Percentiles rank a stretch among this genome's conserved stretches.
phyloP scores from a whole-genome alignment of 495 filamentous ascomycete species.

The Podospora conica region DNA sequence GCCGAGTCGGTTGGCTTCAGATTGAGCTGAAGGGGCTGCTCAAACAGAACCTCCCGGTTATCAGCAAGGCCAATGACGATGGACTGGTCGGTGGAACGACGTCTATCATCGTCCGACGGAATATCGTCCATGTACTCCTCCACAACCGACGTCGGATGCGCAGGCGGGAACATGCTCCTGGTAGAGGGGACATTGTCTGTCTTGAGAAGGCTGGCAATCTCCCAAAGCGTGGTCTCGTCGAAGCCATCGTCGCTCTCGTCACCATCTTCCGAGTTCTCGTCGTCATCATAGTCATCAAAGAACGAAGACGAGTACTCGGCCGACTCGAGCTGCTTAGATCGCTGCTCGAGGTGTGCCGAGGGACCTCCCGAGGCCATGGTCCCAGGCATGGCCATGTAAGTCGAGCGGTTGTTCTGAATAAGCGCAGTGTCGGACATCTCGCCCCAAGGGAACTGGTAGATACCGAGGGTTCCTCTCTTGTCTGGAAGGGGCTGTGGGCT shows the following conservation, averaged over 20 bases:
- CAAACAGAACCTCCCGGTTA: slow-evolving; percentile 18
- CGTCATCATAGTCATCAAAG: slow-evolving; percentile 47
- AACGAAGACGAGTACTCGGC: slow-evolving; percentile 40
- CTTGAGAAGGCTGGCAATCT: slow-evolving; percentile 50
- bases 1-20: slow-evolving; percentile 1
- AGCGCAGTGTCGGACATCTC: slow-evolving; percentile 47
- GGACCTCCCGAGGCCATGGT: slow-evolving; percentile 42
- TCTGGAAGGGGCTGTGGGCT: slow-evolving; percentile 48
- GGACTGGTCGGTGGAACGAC: slow-evolving; percentile 20
- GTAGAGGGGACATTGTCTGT: slow-evolving; percentile 40
- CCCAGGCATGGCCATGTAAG: slow-evolving; percentile 40
- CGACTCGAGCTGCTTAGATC: slow-evolving; percentile 32
- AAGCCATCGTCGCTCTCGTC: slow-evolving; percentile 46
- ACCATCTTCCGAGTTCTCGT: slow-evolving; percentile 30
- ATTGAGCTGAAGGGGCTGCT: slow-evolving; percentile 15
- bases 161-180: slow-evolving; percentile 36
- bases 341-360: slow-evolving; percentile 24
- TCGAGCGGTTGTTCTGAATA: slow-evolving; percentile 27
- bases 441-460: slow-evolving; percentile 55
- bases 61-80: slow-evolving; percentile 29
- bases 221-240: slow-evolving; percentile 51
- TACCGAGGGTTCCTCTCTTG: slow-evolving; percentile 46
- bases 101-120: slow-evolving; percentile 29
- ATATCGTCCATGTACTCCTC: slow-evolving; percentile 27
- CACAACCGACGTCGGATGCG: slow-evolving; percentile 13